Evolutionary conservation across 805 yeast species (phyloP).

Genomic region (Ogataea salicorniae): DNA sequence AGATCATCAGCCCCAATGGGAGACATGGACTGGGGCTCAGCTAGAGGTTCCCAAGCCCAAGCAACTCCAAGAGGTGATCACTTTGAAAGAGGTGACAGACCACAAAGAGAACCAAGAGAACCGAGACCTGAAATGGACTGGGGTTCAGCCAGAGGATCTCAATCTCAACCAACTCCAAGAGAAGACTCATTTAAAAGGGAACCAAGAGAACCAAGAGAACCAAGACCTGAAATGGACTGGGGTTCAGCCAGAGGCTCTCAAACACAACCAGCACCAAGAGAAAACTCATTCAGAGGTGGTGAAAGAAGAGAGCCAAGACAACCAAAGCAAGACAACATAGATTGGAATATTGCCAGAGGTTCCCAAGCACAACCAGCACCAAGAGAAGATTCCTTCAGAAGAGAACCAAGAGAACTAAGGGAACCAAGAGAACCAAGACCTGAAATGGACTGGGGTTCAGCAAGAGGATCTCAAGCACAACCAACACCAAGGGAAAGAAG

Average conservation of each 20-base stretch:
- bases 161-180: slow-evolving; percentile 18
- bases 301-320: slow-evolving; percentile 13
- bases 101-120: slow-evolving; percentile 33
- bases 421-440: slow-evolving; percentile 45
- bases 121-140: slow-evolving; percentile 52
- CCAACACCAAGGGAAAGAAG: slow-evolving; percentile 26
- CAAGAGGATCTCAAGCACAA: slow-evolving; percentile 21
- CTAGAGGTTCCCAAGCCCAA: slow-evolving; percentile 8
- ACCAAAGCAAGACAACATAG: slow-evolving; percentile 38
- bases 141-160: slow-evolving; percentile 32
- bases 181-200: slow-evolving; percentile 19
- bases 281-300: slow-evolving; percentile 24
- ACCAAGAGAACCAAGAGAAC: slow-evolving; percentile 34
- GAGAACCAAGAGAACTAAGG: slow-evolving; percentile 30
- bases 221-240: slow-evolving; percentile 61
- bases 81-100: slow-evolving; percentile 27
- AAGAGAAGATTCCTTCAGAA: slow-evolving; percentile 23
- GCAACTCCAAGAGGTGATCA: slow-evolving; percentile 12
- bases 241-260: slow-evolving; percentile 36
- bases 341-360: slow-evolving; percentile 39
- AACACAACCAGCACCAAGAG: slow-evolving; percentile 21
- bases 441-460: slow-evolving; percentile 44
- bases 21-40: slow-evolving; percentile 54
- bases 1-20: slow-evolving; percentile 25
- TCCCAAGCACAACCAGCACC: slow-evolving; percentile 16